Percentiles rank a stretch among this genome's conserved stretches.
phyloP scores from a whole-genome alignment of 495 filamentous ascomycete genomes.

The Mytilinidion resinicola region DNA sequence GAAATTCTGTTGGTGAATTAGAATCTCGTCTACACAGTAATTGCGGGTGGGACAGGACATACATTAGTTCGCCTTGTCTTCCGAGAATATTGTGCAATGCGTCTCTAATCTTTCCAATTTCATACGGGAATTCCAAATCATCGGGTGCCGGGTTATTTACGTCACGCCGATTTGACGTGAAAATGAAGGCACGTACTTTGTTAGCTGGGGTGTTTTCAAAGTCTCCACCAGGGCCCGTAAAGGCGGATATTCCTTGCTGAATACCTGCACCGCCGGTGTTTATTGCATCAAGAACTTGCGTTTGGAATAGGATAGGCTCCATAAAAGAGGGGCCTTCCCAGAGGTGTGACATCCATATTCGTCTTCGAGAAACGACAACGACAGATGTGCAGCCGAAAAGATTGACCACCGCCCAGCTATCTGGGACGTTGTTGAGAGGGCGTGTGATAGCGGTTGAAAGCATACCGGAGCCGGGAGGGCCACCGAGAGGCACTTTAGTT shows the following conservation, averaged over 20 bases:
- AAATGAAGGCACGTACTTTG: constrained; percentile 5
- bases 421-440: no score
- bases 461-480: no score
- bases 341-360: constrained; percentile 6
- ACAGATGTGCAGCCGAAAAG: constrained; percentile 8
- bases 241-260: not conserved
- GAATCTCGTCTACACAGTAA: no score
- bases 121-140: no score
- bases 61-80: no score
- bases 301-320: not conserved
- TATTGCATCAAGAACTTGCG: not conserved
- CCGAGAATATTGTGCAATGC: no score
- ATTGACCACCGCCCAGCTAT: not conserved
- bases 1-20: no score
- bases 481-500: no score
- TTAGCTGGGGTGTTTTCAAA: constrained; percentile 7
- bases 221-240: constrained; percentile 4
- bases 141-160: not conserved
- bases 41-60: no score
- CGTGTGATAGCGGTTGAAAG: no score
- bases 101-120: no score
- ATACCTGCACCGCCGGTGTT: not conserved
- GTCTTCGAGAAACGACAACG: constrained; percentile 4
- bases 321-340: constrained; percentile 1
- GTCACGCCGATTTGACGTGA: not conserved